Evolutionary conservation across 306 rosid genomes (phyloP), one percentile per base, ranked within the genome.

Genomic region (Mimosa pudica): DNA sequence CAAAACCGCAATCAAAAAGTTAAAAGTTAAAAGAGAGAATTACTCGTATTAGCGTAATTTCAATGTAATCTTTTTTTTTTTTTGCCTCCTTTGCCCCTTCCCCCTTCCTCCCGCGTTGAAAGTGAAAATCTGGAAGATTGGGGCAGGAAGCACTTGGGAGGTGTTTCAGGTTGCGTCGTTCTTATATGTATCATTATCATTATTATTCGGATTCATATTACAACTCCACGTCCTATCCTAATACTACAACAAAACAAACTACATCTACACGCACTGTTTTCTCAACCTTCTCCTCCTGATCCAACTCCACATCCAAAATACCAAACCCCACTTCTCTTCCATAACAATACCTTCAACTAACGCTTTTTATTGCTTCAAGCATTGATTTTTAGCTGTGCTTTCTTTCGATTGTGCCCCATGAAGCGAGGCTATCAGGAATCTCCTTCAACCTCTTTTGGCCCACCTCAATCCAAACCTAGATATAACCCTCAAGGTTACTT

Each of bases 341-440:
- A 24, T 45, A 75, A 24, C 7, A 60, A 74, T 16, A 33, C 41
- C 47, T 30, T 10, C 11, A 41, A n/a, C 1, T 41, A 42, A 57
- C 67, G 80, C 62, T 67, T 73, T 3, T 58, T 58, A 58, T 55
- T 20, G 18, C 49, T n/a, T 8, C 30, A 48, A 54, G 72, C 81
- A 67, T 57, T 44, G 24, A 35, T 36, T 42, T 11, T 58, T 24
- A 48, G 48, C 55, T 16, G 68, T 52, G 38, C 16, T 79, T 38
- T 46, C 36, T 36, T 76, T 73, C 65, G 70, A 52, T 71, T 71
- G 45, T 24, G 71, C 20, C 79, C 77, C 71, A 95, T 95, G 99
- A 95, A 95, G 87, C 96, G 99, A 67, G 96, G 93, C 46, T 88
- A 89, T 86, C 71, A 84, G 51, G 92, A 93, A 74, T 91, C 94